Base-by-base conservation (phyloP, 2,329 filamentous ascomycete species). In the Xylaria digitata region DNA sequence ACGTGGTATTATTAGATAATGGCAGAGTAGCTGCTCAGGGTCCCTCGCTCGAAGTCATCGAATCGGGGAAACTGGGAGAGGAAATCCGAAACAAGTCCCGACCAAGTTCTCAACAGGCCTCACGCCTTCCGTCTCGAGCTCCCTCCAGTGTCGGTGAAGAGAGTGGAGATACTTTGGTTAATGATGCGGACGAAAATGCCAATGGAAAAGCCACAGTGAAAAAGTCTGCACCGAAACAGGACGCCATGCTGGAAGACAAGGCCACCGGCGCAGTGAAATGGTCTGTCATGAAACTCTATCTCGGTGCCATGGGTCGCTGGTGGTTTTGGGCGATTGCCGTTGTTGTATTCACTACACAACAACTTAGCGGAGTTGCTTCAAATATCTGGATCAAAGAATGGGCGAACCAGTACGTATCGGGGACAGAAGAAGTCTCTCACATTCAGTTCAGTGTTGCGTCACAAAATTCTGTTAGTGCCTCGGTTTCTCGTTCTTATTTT, bases 331-430 rank as follows among this genome's bases (percentile, higher is more conserved):
- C 91, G 54, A 82, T 92, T 42, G 92, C 94, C 21, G 80, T 89
- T 15, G 72, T 89, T 4, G 90, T 94, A 43, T 98, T 99, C 75
- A 85, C 86, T 32, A 82, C 91, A 50, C 94, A 97, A 77, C 96
- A 99, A 77, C 78, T 97, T 40, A 91, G 92, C 3, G 92, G 92
- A 26, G 91, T 98, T 2, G 93, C 91, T 0, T 96, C 94, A 42
- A 97, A 96, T 74, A 81, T 97, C 57, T 99, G 96, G 96, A 97
- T 99, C 74, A 88, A 93, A 73, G 85, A 95, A 77, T 99, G 96
- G 96, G 92, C 95, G 17, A 97, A 97, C 77, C 91, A 96, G 67
- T 98, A 98, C 77, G 86, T 85, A 63, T 56, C 68, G 4, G 72
- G 62, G 17, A 81, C 75, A 66, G 84, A 84, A 56, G 79, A 78